A percentile compares a stretch with the other conserved stretches of the same genome.
Evolutionary conservation across 352 stramenopile species (phyloP).

Genomic region (Phytophthora macrochlamydospora): DNA sequence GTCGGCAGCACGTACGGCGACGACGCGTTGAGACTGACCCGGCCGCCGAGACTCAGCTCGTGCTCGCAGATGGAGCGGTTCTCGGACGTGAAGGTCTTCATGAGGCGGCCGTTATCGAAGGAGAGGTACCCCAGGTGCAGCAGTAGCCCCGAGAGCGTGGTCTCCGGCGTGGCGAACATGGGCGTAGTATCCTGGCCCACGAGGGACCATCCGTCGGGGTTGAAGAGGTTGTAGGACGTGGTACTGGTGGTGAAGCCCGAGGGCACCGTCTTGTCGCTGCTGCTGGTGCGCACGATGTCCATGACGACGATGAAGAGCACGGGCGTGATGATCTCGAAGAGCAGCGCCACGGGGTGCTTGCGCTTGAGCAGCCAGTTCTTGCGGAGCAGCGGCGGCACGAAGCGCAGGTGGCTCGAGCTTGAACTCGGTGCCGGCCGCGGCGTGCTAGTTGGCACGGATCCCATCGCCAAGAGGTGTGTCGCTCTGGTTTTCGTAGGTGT

Average conservation of each 20-base stretch:
- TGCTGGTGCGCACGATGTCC: slow-evolving; percentile 53
- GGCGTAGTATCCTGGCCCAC: slow-evolving; percentile 32
- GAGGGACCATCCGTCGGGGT: slow-evolving; percentile 32
- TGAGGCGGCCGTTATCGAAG: slow-evolving; percentile 28
- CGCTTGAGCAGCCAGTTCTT: slow-evolving; percentile 87
- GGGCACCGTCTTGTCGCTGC: slow-evolving; percentile 34
- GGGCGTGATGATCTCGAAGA: slow-evolving; percentile 68
- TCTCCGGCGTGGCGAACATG: slow-evolving; percentile 57
- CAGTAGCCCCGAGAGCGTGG: slow-evolving; percentile 62
- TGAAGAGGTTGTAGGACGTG: slow-evolving; percentile 54
- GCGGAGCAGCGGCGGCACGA: slow-evolving; percentile 61
- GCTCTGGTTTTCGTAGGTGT: too few species aligned
- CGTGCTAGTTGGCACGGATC: background rate
- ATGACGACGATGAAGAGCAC: slow-evolving; percentile 68
- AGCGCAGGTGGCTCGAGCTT: slow-evolving; percentile 36
- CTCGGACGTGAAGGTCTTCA: slow-evolving; percentile 40
- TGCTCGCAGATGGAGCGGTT: slow-evolving; percentile 30
- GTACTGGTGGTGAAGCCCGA: slow-evolving; percentile 39
- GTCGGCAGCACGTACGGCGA: slow-evolving; percentile 28
- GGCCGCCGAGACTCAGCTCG: slow-evolving; percentile 16
- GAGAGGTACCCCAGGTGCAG: slow-evolving; percentile 49
- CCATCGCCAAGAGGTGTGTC: too few species aligned
- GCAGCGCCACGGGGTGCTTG: slow-evolving; percentile 49
- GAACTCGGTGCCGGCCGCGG: background rate
- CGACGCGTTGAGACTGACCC: slow-evolving; percentile 33